Percentiles rank a stretch among this genome's conserved stretches.
These are phyloP conservation scores for Moniliophthora roreri DNA, from an alignment of 1,284 basidiomycete genomes.

Conservation along the genomic window DNA sequence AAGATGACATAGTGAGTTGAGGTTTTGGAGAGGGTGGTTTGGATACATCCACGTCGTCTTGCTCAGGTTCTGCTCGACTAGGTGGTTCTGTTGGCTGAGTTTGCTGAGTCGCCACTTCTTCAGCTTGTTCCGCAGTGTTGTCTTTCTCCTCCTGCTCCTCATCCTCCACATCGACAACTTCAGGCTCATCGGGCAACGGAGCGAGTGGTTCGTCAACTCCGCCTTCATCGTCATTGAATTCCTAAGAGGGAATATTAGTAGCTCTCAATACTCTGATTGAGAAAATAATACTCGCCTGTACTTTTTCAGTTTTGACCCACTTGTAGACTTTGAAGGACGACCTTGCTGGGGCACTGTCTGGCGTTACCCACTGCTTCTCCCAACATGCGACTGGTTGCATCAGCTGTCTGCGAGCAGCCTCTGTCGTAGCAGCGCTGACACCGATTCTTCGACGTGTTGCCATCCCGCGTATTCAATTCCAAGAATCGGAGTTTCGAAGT, in stretches of 20 bases:
- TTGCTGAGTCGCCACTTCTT: constrained; percentile 27
- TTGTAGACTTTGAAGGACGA: constrained; percentile 66
- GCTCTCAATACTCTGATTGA: no score
- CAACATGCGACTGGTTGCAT: constrained; percentile 80
- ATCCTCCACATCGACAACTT: constrained; percentile 59
- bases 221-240: constrained; percentile 81
- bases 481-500: no score
- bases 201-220: constrained; percentile 73
- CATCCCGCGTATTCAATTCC: no score
- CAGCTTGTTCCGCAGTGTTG: constrained; percentile 43
- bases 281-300: constrained; percentile 52
- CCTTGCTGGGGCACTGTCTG: constrained; percentile 50
- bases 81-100: constrained; percentile 28
- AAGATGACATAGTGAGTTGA: constrained; percentile 36
- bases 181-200: constrained; percentile 72
- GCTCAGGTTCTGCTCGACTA: constrained; percentile 23
- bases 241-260: no score
- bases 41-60: constrained; percentile 46
- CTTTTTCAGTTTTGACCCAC: constrained; percentile 75
- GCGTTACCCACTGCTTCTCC: constrained; percentile 68
- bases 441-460: constrained; percentile 72
- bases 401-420: constrained; percentile 73
- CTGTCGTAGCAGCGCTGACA: constrained; percentile 70
- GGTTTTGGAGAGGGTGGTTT: constrained; percentile 68
- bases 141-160: constrained; percentile 69